Base-by-base conservation (phyloP, 305 asterid genomes). In the Solanum hybrid region DNA sequence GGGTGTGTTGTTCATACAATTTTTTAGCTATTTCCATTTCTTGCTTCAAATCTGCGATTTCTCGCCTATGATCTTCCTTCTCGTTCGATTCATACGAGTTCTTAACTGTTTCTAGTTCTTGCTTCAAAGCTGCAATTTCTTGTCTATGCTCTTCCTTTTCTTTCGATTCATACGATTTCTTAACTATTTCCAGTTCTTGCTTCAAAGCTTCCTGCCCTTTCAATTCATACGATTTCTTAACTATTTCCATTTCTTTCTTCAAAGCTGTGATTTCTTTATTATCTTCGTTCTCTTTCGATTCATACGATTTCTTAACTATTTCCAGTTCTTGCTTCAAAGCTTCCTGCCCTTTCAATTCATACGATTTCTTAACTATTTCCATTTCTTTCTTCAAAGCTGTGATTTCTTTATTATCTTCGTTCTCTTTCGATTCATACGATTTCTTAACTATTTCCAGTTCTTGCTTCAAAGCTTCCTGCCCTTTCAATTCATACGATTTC, bases 261-360 rank as follows among this genome's bases (percentile, higher is more conserved):
- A 94, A 86, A 46, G 86, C 90, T 76, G 88, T 32, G 26, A 93
- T 88, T 92, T 94, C 94, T 91, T 26, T 42, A 34, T 90, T 90
- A 2, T 87, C 89, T 11, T 92, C 89, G 29, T 91, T 93, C 82
- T 92, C 94, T 86, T 92, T 93, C 86, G 77, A 73, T 82, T 94
- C 95, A 29, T 89, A 86, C 16, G 87, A 86, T 87, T 88, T 91
- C 90, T 88, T 91, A 46, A 42, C 38, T 38, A 35, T 80, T 91
- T 89, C 89, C 34, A 86, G 24, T 5, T 87, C 90, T 56, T 80
- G 87, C 91, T 90, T 94, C 88, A 94, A 87, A 34, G 78, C 90
- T 79, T 92, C 88, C 35, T 93, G 93, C 91, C 94, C 96, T 86
- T 92, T 94, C 86, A 38, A 90, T 76, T 93, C 96, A 31, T 90